A percentile compares a stretch with the other conserved stretches of the same genome.
phyloP scores from a whole-genome alignment of 192 early-diverging fungal genomes.

The Umbelopsis sp. region DNA sequence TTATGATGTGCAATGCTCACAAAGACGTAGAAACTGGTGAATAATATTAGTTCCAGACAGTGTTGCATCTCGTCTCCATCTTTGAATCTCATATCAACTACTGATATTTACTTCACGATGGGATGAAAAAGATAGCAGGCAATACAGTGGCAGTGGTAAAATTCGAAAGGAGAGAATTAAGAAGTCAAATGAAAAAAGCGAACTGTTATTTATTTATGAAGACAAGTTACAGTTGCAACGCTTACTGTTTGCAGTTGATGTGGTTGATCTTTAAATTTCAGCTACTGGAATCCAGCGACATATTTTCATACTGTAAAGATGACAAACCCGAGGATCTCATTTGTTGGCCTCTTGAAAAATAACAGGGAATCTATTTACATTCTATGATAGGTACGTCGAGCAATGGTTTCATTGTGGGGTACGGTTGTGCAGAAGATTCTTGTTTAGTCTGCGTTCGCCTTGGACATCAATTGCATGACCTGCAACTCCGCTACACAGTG shows the following conservation, averaged over 20 bases:
- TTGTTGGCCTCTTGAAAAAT: too few species aligned
- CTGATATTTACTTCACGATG: background rate
- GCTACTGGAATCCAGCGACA: background rate
- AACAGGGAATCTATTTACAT: too few species aligned
- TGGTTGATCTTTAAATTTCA: background rate
- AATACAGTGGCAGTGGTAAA: background rate
- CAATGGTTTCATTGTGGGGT: too few species aligned
- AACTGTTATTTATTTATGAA: background rate
- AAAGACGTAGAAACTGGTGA: too few species aligned
- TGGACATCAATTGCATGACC: constrained; percentile 1
- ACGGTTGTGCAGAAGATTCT: too few species aligned
- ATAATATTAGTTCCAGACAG: background rate
- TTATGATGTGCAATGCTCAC: too few species aligned
- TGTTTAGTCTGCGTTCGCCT: background rate
- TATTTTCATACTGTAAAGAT: too few species aligned
- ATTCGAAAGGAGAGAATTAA: background rate
- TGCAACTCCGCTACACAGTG: background rate
- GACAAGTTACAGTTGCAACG: background rate
- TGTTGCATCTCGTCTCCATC: background rate
- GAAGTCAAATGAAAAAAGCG: background rate
- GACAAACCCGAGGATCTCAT: too few species aligned
- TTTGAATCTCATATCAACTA: background rate
- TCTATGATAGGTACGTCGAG: too few species aligned
- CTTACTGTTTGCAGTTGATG: background rate
- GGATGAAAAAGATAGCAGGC: background rate